phyloP scores from a whole-genome alignment of 306 rosid genomes.

The Casuarina equisetifolia region DNA sequence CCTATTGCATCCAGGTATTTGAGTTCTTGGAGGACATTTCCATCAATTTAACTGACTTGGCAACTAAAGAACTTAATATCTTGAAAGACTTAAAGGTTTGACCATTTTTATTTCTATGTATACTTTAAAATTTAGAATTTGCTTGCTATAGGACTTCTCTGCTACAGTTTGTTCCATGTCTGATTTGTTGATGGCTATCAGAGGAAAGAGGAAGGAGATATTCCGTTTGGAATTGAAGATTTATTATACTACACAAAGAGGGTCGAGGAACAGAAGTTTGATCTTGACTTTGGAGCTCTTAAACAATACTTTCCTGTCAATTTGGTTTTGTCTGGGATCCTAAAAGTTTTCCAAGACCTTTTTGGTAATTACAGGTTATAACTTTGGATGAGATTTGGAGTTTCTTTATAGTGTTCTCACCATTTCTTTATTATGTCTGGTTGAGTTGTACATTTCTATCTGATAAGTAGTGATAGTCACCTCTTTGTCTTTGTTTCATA shows the following conservation, averaged over 20 bases:
- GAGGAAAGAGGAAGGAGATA: conserved; percentile 90
- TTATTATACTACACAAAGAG: conserved; percentile 70
- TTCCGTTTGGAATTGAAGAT: conserved; percentile 89
- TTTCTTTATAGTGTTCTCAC: neutral
- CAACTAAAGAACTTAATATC: conserved; percentile 63
- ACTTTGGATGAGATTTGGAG: conserved; percentile 16
- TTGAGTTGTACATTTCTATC: conserved; percentile 8
- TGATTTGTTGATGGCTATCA: conserved; percentile 44
- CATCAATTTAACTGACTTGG: conserved; percentile 61
- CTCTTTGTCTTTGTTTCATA: conserved; percentile 31
- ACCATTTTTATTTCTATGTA: neutral
- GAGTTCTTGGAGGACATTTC: conserved; percentile 89
- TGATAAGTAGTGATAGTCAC: conserved; percentile 13
- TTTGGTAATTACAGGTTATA: conserved; percentile 60
- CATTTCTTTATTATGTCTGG: conserved; percentile 3
- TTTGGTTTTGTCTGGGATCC: conserved; percentile 87
- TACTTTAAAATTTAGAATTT: conserved; percentile 56
- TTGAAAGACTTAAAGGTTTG: conserved; percentile 80
- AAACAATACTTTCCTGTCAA: conserved; percentile 87
- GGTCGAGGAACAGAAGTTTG: conserved; percentile 65
- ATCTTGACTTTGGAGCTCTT: conserved; percentile 73
- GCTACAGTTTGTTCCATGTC: conserved; percentile 26
- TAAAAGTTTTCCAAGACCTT: conserved; percentile 86
- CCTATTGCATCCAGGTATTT: conserved; percentile 60
- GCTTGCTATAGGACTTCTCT: conserved; percentile 18